A percentile compares a stretch with the other conserved stretches of the same genome.
phyloP scores from a whole-genome alignment of 2,329 filamentous ascomycete genomes.

The Apiospora kogelbergensis region DNA sequence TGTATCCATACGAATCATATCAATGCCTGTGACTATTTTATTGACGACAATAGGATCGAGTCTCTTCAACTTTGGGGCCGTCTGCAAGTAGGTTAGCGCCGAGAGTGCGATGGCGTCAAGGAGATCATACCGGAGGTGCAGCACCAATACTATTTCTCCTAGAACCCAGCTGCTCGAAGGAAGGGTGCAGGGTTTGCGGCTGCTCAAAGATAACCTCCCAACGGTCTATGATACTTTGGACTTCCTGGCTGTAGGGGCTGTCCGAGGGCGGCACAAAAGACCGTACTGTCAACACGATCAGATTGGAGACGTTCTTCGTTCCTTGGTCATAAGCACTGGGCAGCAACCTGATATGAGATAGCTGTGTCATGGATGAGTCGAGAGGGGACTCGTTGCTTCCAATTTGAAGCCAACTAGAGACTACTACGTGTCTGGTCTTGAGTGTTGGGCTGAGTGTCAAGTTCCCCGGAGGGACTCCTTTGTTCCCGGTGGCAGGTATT shows the following conservation, averaged over 20 bases:
- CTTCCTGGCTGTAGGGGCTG: slow-evolving; percentile 60
- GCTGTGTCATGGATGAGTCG: slow-evolving; percentile 55
- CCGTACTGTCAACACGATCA: slow-evolving; percentile 72
- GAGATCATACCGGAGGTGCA: slow-evolving; percentile 21
- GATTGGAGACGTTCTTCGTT: slow-evolving; percentile 54
- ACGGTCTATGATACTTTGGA: slow-evolving; percentile 73
- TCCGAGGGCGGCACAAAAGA: slow-evolving; percentile 56
- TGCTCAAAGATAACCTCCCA: slow-evolving; percentile 77
- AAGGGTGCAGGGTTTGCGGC: slow-evolving; percentile 66
- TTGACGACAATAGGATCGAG: slow-evolving; percentile 67
- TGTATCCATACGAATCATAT: slow-evolving; percentile 68
- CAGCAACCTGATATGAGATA: slow-evolving; percentile 76
- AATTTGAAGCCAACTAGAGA: slow-evolving; percentile 56
- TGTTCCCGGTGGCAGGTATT: slow-evolving; percentile 56
- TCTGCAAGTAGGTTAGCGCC: not conserved
- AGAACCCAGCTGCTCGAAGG: slow-evolving; percentile 72
- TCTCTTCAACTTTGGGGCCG: slow-evolving; percentile 51
- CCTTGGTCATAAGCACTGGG: slow-evolving; percentile 62
- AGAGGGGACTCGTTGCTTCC: slow-evolving; percentile 42
- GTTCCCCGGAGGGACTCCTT: slow-evolving; percentile 42
- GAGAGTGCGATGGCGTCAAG: not conserved
- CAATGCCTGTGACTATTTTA: slow-evolving; percentile 69
- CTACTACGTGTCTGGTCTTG: slow-evolving; percentile 55
- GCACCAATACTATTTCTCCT: slow-evolving; percentile 55
- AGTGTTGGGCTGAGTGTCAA: slow-evolving; percentile 52